Percentiles rank a stretch among this genome's conserved stretches.
phyloP scores from a whole-genome alignment of 148 eudicot species.

The Silene latifolia region DNA sequence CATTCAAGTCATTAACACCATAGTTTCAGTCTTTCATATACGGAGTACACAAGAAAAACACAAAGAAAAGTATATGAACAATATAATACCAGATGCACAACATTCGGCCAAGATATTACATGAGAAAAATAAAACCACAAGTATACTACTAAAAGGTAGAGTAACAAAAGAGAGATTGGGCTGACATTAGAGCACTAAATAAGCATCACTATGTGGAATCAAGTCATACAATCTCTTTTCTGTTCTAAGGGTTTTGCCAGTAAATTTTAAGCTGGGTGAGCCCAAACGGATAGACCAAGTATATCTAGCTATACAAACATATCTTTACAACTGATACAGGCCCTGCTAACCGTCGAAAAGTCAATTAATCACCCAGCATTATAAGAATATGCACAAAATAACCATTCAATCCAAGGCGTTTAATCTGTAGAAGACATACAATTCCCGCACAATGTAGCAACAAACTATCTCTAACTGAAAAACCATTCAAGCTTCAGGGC shows the following conservation, averaged over 20 bases:
- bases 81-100: neutral
- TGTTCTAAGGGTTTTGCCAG: neutral
- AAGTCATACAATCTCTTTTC: neutral
- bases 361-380: neutral
- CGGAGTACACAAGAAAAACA: neutral
- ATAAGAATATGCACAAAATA: neutral
- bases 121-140: neutral
- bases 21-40: neutral
- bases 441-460: neutral
- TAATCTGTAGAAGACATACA: neutral
- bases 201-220: neutral
- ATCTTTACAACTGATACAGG: neutral
- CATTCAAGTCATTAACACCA: neutral
- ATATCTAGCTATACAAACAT: slow-evolving; percentile 9
- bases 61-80: neutral
- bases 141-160: neutral
- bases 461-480: neutral
- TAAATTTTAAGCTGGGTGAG: neutral
- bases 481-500: neutral
- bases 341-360: slow-evolving; percentile 3
- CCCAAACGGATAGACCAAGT: no score
- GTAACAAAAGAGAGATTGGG: neutral
- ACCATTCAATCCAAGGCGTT: slow-evolving; percentile 1
- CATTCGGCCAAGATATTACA: neutral
- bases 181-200: neutral